Percentiles rank a stretch among this genome's conserved stretches.
phyloP scores from a whole-genome alignment of 1,284 basidiomycete genomes.

The Ustilago trichophora region DNA sequence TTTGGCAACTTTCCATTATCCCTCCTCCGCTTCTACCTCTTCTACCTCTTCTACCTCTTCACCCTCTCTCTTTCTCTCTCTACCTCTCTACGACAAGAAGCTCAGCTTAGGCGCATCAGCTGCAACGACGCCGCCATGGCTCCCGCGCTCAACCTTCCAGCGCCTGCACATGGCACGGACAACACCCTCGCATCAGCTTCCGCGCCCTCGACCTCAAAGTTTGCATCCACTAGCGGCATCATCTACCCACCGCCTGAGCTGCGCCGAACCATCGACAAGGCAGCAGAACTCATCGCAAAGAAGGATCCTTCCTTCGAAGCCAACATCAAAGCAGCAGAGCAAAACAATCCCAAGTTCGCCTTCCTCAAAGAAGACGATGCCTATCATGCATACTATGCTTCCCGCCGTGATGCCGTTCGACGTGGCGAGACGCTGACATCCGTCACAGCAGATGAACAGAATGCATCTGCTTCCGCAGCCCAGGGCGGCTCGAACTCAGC shows the following conservation, averaged over 20 bases:
- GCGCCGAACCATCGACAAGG: constrained; percentile 92
- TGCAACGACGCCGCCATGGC: constrained; percentile 17
- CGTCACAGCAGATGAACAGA: constrained; percentile 7
- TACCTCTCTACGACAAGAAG: not conserved
- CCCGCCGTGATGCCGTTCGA: constrained; percentile 51
- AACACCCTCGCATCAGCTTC: constrained; percentile 29
- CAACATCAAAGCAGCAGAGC: constrained; percentile 58
- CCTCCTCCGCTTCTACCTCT: not conserved
- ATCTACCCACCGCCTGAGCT: constrained; percentile 68
- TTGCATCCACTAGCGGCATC: constrained; percentile 55
- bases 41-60: not conserved
- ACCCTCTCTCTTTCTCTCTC: not conserved
- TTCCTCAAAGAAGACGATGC: constrained; percentile 60
- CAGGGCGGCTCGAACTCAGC: constrained; percentile 6
- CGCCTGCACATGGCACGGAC: constrained; percentile 49
- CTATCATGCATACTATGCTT: constrained; percentile 63
- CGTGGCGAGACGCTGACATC: constrained; percentile 34
- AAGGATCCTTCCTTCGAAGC: constrained; percentile 62
- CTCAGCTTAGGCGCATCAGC: not conserved
- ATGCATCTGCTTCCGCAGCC: not conserved
- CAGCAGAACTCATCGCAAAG: constrained; percentile 85
- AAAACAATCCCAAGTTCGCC: constrained; percentile 58
- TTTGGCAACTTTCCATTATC: constrained; percentile 10
- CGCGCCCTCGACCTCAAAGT: constrained; percentile 31
- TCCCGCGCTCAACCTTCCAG: constrained; percentile 55